Evolutionary conservation across 2,329 filamentous ascomycete species (phyloP).

Genomic region (Scleromitrula shiraiana): DNA sequence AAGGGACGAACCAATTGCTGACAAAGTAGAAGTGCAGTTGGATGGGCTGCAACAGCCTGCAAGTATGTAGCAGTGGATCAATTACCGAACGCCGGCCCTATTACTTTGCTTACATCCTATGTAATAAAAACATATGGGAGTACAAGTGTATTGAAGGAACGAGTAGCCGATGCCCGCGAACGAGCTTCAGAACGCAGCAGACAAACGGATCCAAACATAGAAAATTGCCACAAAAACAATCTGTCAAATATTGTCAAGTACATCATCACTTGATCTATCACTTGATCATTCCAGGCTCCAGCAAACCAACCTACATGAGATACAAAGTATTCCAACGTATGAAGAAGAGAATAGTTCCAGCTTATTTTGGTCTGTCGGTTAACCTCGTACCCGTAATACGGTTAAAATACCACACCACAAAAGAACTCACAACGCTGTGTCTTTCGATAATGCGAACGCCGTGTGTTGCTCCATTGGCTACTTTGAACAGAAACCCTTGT

Average conservation of each 20-base stretch:
- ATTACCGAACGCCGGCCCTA: background rate
- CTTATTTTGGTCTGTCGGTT: background rate
- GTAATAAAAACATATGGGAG: background rate
- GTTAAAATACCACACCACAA: background rate
- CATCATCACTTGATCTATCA: background rate
- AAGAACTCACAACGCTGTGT: background rate
- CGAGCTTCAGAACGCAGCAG: too few relatives aligned
- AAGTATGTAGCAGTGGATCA: background rate
- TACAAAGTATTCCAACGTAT: background rate
- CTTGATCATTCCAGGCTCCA: constrained; percentile 11
- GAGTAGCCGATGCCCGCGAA: constrained; percentile 3
- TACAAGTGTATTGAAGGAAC: background rate
- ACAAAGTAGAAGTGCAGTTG: background rate
- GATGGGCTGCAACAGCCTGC: background rate
- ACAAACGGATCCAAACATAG: too few relatives aligned
- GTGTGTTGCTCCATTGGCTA: background rate
- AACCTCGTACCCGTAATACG: background rate
- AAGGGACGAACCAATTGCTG: background rate
- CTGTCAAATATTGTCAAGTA: background rate
- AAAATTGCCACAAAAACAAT: too few relatives aligned
- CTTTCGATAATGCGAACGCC: background rate
- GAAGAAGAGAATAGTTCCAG: background rate
- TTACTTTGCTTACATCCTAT: background rate
- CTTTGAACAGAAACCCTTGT: background rate
- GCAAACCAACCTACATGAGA: background rate